Conservation (phyloP, 2,329 filamentous ascomycete genomes). For the Alternaria metachromatica region DNA sequence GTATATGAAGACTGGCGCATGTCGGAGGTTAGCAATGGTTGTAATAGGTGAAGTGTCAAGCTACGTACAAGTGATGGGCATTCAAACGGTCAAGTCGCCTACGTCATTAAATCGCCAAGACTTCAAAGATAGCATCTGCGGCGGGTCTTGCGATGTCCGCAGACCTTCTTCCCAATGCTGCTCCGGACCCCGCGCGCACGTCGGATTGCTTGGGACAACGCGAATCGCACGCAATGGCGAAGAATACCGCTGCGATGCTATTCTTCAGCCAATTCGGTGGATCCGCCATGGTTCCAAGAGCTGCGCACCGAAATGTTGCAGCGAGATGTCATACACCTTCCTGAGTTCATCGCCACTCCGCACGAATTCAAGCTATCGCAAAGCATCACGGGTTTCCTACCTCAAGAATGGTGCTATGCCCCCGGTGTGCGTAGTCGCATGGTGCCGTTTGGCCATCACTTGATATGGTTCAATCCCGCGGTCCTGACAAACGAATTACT, state of each 20-base stretch:
- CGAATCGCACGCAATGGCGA: slow-evolving; percentile 24
- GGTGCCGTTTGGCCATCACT: slow-evolving; percentile 75
- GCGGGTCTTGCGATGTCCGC: neutral
- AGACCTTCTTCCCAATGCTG: slow-evolving; percentile 24
- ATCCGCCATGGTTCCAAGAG: slow-evolving; percentile 34
- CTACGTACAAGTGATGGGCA: neutral
- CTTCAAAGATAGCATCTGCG: neutral
- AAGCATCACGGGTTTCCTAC: slow-evolving; percentile 33
- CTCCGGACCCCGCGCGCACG: slow-evolving; percentile 20
- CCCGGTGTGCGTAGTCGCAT: slow-evolving; percentile 7
- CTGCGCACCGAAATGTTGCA: slow-evolving; percentile 51
- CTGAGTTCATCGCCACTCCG: slow-evolving; percentile 66
- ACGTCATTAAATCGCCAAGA: slow-evolving; percentile 15
- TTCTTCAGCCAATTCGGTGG: slow-evolving; percentile 10
- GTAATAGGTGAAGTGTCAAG: neutral
- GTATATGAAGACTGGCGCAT: neutral
- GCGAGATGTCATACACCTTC: slow-evolving; percentile 57
- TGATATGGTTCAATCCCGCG: slow-evolving; percentile 84
- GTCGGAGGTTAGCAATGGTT: neutral
- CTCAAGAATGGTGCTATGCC: slow-evolving; percentile 16
- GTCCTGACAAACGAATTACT: slow-evolving; percentile 68
- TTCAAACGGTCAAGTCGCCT: neutral
- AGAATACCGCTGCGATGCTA: slow-evolving; percentile 20
- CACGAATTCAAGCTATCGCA: slow-evolving; percentile 68
- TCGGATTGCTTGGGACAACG: slow-evolving; percentile 14